Percentiles rank a stretch among this genome's conserved stretches.
Conservation (phyloP, 2,329 filamentous ascomycete genomes). For the Pyrenophora teres region DNA sequence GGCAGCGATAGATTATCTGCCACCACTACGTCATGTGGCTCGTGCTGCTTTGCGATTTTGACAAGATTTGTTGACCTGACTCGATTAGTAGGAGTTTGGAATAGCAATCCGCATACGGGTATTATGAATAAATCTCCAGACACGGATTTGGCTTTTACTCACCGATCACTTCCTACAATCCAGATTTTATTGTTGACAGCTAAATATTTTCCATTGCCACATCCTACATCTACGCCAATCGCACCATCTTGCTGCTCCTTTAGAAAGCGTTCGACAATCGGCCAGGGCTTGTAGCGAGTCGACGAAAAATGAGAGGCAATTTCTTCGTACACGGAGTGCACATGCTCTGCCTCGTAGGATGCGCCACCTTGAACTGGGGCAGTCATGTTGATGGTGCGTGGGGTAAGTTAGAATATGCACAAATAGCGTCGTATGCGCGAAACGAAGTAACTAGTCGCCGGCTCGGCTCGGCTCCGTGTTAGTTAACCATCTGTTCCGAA, state of each 20-base stretch:
- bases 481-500: too few species aligned
- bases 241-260: slow-evolving; percentile 67
- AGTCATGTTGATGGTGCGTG: neutral
- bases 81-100: too few species aligned
- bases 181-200: slow-evolving; percentile 70
- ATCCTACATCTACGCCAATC: slow-evolving; percentile 88
- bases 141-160: slow-evolving; percentile 25
- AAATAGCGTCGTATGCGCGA: too few species aligned
- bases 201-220: slow-evolving; percentile 96
- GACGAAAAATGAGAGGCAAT: slow-evolving; percentile 85
- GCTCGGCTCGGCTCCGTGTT: too few species aligned
- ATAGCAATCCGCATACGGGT: too few species aligned
- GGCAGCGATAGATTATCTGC: slow-evolving; percentile 85
- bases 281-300: slow-evolving; percentile 86
- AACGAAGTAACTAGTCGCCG: too few species aligned
- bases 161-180: slow-evolving; percentile 85
- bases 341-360: slow-evolving; percentile 81
- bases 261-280: slow-evolving; percentile 82
- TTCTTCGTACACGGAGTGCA: slow-evolving; percentile 88
- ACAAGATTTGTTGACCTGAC: slow-evolving; percentile 62
- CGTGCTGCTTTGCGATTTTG: slow-evolving; percentile 58
- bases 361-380: slow-evolving; percentile 46
- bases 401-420: too few species aligned
- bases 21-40: slow-evolving; percentile 71
- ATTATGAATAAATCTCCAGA: neutral